These are phyloP conservation scores for Sanguinoderma infundibulare DNA, from an alignment of 1,284 basidiomycete species.

Conservation along the genomic window DNA sequence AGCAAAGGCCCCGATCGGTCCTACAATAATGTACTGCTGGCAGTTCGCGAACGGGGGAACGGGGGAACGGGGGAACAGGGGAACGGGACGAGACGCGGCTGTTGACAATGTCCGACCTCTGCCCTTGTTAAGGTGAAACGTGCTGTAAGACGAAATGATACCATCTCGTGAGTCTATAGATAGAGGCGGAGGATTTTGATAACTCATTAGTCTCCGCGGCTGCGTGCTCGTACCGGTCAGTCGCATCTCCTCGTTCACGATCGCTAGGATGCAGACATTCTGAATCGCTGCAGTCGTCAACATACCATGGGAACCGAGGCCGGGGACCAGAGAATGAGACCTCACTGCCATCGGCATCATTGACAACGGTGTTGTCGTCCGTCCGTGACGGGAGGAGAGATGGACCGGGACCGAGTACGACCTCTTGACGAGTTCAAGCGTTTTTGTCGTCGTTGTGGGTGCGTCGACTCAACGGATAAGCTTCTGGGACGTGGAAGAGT, in stretches of 20 bases:
- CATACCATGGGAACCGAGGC: slow-evolving; percentile 43
- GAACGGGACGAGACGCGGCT: no score
- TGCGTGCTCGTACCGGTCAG: slow-evolving; percentile 17
- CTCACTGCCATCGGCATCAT: slow-evolving; percentile 27
- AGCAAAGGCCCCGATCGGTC: no score
- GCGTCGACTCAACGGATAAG: slow-evolving; percentile 60
- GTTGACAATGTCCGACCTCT: no score
- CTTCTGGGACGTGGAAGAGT: slow-evolving; percentile 77
- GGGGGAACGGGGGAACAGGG: no score
- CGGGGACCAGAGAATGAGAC: slow-evolving; percentile 38
- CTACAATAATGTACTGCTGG: no score
- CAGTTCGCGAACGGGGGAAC: no score
- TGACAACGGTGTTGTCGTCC: slow-evolving; percentile 26
- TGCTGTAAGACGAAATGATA: no score
- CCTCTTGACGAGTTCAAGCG: slow-evolving; percentile 37
- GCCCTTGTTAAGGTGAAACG: no score
- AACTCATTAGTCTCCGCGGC: no score
- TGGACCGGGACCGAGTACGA: slow-evolving; percentile 37
- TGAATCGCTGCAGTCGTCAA: slow-evolving; percentile 44
- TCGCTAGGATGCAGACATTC: slow-evolving; percentile 34
- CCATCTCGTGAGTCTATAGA: no score
- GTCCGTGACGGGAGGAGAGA: slow-evolving; percentile 34
- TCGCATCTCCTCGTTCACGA: slow-evolving; percentile 23
- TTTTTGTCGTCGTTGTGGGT: slow-evolving; percentile 35
- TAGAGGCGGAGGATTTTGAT: no score